Base-by-base conservation (phyloP, 164 flowering plant genomes). In the Vitis rotundifolia region DNA sequence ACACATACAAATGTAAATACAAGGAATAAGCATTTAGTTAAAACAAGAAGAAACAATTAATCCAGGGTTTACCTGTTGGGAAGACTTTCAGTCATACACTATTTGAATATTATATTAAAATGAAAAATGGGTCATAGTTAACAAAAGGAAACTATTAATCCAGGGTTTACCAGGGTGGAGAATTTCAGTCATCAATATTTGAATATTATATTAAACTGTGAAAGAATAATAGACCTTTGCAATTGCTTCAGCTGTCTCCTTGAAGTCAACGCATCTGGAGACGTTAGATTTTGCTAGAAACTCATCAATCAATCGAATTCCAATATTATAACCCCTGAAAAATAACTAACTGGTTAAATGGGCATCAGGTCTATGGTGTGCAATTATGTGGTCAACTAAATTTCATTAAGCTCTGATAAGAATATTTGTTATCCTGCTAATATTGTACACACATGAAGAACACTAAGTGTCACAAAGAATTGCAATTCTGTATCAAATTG, bases 281-380 rank as follows among this genome's bases (percentile, higher is more conserved):
- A 94, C 88, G 78, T 87, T 86, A 8, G 99, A 94, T 82, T 91
- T 94, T 6, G 97, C 99, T n/a, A 94, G 84, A 74, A 94, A 94
- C 70, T 91, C 99, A 70, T 94, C 99, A 70, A 92, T 81, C 66
- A 94, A 78, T 56, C 97, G 86, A 67, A 92, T 82, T 75, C 99
- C 99, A 82, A 94, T 92, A 78, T 94, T 92, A 69, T 94, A 94
- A 55, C 99, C 99, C 97, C 99, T 92, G 87, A 37, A 87, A 70
- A 63, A 31, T 59, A 61, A 76, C 31, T 14, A 29, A 28, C 9
- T 51, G 44, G 63, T 61, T 57, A 59, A 63, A 44, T 16, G 59
- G 44, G 68, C 8, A 15, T 37, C 44, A 37, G 44, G 7, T 37
- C 7, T 5, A 37, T 37, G 44, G 6, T 37, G 44, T 37, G 44